A percentile compares a stretch with the other conserved stretches of the same genome.
These are phyloP conservation scores for Pseudogymnoascus sp. DNA, from an alignment of 2,329 filamentous ascomycete species.

Conservation along the genomic window DNA sequence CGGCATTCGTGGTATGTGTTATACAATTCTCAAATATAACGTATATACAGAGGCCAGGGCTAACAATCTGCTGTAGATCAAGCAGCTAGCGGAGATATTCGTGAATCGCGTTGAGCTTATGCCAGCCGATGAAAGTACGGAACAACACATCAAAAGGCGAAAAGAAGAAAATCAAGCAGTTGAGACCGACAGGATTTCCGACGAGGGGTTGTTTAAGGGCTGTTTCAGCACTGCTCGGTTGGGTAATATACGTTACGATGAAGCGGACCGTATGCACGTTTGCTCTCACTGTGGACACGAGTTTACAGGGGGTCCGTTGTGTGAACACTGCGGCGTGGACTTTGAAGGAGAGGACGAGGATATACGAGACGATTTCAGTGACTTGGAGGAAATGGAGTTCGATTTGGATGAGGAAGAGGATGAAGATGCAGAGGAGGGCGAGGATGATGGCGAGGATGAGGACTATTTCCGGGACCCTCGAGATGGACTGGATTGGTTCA, in stretches of 20 bases:
- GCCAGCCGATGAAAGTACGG: conserved; percentile 54
- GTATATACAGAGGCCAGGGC: neutral
- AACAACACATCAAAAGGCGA: conserved; percentile 51
- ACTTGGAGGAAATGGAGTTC: conserved; percentile 34
- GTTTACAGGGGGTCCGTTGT: conserved; percentile 49
- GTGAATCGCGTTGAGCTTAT: conserved; percentile 52
- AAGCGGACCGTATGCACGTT: conserved; percentile 52
- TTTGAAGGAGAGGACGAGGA: conserved; percentile 35
- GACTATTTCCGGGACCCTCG: neutral
- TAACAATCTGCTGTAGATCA: conserved; percentile 39
- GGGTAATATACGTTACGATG: conserved; percentile 37
- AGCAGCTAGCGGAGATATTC: conserved; percentile 58
- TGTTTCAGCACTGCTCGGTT: conserved; percentile 24
- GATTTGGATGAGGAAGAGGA: conserved; percentile 28
- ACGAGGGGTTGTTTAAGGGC: conserved; percentile 56
- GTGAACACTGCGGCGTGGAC: conserved; percentile 47
- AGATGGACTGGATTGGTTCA: neutral
- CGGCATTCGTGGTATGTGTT: conserved; percentile 51
- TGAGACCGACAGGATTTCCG: conserved; percentile 49
- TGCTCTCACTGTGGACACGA: conserved; percentile 59
- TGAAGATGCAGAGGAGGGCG: conserved; percentile 13
- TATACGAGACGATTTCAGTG: conserved; percentile 37
- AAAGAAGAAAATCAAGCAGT: conserved; percentile 52
- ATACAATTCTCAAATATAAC: neutral
- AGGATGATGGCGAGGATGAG: neutral